Evolutionary conservation across 2,329 filamentous ascomycete species (phyloP).

Genomic region (Fusarium fracticaudum): DNA sequence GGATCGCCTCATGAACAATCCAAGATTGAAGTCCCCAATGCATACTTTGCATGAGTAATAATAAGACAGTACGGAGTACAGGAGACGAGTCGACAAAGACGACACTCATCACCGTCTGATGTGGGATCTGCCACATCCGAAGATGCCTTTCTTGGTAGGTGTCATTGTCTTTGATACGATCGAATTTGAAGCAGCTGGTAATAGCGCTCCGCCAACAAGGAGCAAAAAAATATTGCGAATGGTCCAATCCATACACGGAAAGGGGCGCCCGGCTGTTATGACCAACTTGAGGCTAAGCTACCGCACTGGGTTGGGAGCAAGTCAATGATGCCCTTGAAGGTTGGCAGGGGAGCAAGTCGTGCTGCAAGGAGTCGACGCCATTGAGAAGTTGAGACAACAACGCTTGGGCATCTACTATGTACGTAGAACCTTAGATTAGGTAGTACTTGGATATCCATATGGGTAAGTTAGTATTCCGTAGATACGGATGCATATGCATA

Average conservation of each 20-base stretch:
- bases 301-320: conserved; percentile 18
- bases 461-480: not conserved
- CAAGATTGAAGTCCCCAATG: not conserved
- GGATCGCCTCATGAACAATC: not conserved
- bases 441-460: not conserved
- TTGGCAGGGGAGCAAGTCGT: conserved; percentile 24
- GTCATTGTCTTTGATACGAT: conserved; percentile 5
- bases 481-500: not conserved
- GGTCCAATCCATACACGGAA: conserved; percentile 1
- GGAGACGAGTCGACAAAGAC: not conserved
- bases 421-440: too few relatives aligned
- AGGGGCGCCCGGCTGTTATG: conserved; percentile 3
- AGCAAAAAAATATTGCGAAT: not conserved
- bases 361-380: not conserved
- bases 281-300: not conserved
- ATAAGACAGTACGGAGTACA: not conserved
- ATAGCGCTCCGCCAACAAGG: conserved; percentile 14
- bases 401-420: not conserved
- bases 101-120: not conserved
- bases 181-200: conserved; percentile 1
- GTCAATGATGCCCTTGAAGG: conserved; percentile 1
- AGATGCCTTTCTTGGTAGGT: conserved; percentile 12
- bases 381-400: conserved; percentile 1
- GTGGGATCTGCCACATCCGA: conserved; percentile 15
- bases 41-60: not conserved